Percentiles rank a stretch among this genome's conserved stretches.
These are phyloP conservation scores for Macrophomina pseudophaseolina DNA, from an alignment of 2,329 filamentous ascomycete species.

Conservation along the genomic window DNA sequence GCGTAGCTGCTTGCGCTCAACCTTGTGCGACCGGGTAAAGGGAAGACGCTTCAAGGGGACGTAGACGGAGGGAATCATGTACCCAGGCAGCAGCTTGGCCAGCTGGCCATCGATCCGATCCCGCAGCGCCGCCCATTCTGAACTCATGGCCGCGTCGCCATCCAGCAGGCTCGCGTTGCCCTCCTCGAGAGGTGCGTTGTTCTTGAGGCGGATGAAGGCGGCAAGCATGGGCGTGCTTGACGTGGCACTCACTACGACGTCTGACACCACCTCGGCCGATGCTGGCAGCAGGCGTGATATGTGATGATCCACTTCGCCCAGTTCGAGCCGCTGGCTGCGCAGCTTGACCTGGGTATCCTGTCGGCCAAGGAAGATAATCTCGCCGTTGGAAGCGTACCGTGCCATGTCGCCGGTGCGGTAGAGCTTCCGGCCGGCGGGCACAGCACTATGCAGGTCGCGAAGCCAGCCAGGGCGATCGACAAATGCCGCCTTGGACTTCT, in stretches of 20 bases:
- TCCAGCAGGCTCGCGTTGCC: constrained; percentile 49
- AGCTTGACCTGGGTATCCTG: constrained; percentile 34
- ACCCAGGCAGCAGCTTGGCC: constrained; percentile 32
- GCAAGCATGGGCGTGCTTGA: constrained; percentile 21
- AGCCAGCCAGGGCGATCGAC: constrained; percentile 31
- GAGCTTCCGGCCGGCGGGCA: constrained; percentile 27
- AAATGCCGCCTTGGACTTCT: constrained; percentile 40
- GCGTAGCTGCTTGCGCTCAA: constrained; percentile 33
- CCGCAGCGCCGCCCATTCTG: neutral
- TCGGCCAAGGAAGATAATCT: constrained; percentile 42
- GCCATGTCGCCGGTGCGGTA: constrained; percentile 24
- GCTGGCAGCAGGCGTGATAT: constrained; percentile 28
- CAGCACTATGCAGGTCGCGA: neutral
- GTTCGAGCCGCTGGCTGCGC: constrained; percentile 1
- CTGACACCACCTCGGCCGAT: neutral
- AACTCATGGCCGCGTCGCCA: neutral
- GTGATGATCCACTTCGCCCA: constrained; percentile 37
- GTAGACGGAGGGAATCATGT: constrained; percentile 51
- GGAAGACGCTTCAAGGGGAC: constrained; percentile 52
- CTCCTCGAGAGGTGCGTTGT: constrained; percentile 39
- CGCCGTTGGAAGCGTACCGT: constrained; percentile 37
- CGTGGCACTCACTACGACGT: neutral
- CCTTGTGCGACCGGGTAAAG: constrained; percentile 51
- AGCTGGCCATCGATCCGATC: constrained; percentile 8
- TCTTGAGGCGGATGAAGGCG: constrained; percentile 33